Evolutionary conservation across 2,329 filamentous ascomycete genomes (phyloP).

Genomic region (Fusarium staphyleae): DNA sequence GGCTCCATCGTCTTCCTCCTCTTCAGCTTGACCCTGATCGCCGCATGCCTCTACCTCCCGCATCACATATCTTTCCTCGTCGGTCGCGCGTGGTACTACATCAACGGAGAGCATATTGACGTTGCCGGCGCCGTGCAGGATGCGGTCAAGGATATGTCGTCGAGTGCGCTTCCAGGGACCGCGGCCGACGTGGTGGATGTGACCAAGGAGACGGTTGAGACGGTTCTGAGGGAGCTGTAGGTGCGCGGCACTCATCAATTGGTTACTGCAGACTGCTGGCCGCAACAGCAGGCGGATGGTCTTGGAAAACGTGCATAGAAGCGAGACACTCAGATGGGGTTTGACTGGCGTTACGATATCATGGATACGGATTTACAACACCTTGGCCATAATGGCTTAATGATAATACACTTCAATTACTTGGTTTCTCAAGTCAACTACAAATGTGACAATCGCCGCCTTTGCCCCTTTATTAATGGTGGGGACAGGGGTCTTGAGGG

Average conservation of each 20-base stretch:
- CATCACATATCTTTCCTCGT: constrained; percentile 86
- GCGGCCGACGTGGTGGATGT: constrained; percentile 37
- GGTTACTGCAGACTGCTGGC: too few relatives aligned
- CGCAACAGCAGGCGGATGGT: too few relatives aligned
- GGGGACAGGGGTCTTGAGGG: not conserved
- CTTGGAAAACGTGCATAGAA: too few relatives aligned
- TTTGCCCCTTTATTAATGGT: not conserved
- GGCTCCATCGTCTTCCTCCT: constrained; percentile 93
- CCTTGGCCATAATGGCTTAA: constrained; percentile 29
- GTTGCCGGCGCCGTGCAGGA: constrained; percentile 48
- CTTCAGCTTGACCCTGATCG: constrained; percentile 84
- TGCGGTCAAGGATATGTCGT: constrained; percentile 45
- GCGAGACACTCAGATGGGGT: not conserved
- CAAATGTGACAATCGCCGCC: not conserved
- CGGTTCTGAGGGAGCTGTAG: constrained; percentile 48
- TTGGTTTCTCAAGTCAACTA: not conserved
- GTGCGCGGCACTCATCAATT: not conserved
- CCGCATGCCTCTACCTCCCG: constrained; percentile 89
- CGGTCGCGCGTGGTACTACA: constrained; percentile 92
- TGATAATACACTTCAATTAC: constrained; percentile 28
- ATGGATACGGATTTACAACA: constrained; percentile 31
- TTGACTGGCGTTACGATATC: constrained; percentile 28
- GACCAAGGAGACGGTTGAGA: constrained; percentile 37
- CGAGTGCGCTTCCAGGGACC: constrained; percentile 41
- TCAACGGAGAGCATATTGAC: constrained; percentile 76